Evolutionary conservation across 495 filamentous ascomycete species (phyloP), one percentile per base, ranked within the genome.

Genomic region (Pseudoneurospora amorphoporcata): DNA sequence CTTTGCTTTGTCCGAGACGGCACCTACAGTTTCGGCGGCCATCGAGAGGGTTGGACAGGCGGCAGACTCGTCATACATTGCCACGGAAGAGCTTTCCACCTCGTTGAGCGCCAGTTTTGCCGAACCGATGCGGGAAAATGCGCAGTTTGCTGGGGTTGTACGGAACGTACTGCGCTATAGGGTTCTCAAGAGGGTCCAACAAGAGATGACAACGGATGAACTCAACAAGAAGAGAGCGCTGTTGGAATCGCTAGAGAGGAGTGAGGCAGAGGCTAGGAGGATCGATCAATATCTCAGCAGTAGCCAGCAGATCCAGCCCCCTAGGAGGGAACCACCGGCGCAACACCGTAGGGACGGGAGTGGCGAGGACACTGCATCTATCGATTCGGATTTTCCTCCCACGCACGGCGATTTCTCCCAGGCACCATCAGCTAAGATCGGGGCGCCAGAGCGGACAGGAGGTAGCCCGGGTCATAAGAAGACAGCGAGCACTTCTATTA

Each of bases 131-230:
- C 88, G 95, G 41, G 95, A 99, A 81, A 96, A 91, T 74, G 95
- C 95, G 17, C 95, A 99, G 77, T 98, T 99, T 78, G 95, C 95
- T 0, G 93, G 95, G 32, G 92, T 99, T 0, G 95, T 99, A 12
- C 89, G 95, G 19, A 91, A 84, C 70, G 94, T 98, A 35, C 82
- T 99, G 19, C 87, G 93, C 47, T 99, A 96, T 76, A 84, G 95
- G 9, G 90, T 97, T 3, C 81, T 98, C 47, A 99, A 99, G 82
- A 88, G 95, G 19, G 91, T 98, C 29, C 95, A 99, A 75, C 92
- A 98, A 79, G 95, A 99, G 73, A 97, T 98, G 94, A 97, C 94
- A 2, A 89, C 89, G 39, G 96, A 98, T 69, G 92, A 98, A 76
- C 83, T 99, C 9, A 83, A 87, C 8, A 94, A 94, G 82, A 98